Percentiles rank a stretch among this genome's conserved stretches.
These are phyloP conservation scores for Amanita thiersii DNA, from an alignment of 768 basidiomycete genomes.

Conservation along the genomic window DNA sequence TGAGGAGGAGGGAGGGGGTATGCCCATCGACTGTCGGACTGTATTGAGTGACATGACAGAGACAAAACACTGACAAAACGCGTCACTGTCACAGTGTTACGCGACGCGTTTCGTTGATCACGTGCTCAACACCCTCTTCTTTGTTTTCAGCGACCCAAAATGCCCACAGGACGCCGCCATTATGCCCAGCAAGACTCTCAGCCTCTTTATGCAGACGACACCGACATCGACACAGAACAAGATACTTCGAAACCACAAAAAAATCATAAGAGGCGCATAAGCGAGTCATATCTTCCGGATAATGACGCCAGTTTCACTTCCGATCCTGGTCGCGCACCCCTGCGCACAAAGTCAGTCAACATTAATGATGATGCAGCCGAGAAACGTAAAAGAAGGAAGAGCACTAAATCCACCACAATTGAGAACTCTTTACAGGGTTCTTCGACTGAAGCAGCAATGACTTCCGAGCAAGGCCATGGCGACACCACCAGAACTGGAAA, in stretches of 20 bases:
- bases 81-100: conserved; percentile 12
- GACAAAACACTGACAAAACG: conserved; percentile 7
- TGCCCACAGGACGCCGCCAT: conserved; percentile 31
- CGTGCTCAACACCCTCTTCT: background rate
- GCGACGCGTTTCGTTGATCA: conserved; percentile 12
- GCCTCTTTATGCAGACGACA: conserved; percentile 26
- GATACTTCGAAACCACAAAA: conserved; percentile 32
- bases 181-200: conserved; percentile 23
- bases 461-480: conserved; percentile 20
- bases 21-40: conserved; percentile 4
- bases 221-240: conserved; percentile 29
- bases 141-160: conserved; percentile 10
- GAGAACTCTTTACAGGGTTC: conserved; percentile 53
- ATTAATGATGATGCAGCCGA: conserved; percentile 85
- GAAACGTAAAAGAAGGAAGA: conserved; percentile 76
- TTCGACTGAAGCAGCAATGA: conserved; percentile 37
- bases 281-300: conserved; percentile 45
- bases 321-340: conserved; percentile 26
- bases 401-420: conserved; percentile 52
- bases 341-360: conserved; percentile 40
- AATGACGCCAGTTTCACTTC: conserved; percentile 31
- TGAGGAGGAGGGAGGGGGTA: conserved; percentile 22
- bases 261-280: conserved; percentile 48
- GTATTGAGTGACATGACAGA: conserved; percentile 2
- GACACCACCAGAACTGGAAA: conserved; percentile 41